A percentile compares a stretch with the other conserved stretches of the same genome.
These are phyloP conservation scores for Fusarium marasasianum DNA, from an alignment of 2,329 filamentous ascomycete species.

Conservation along the genomic window DNA sequence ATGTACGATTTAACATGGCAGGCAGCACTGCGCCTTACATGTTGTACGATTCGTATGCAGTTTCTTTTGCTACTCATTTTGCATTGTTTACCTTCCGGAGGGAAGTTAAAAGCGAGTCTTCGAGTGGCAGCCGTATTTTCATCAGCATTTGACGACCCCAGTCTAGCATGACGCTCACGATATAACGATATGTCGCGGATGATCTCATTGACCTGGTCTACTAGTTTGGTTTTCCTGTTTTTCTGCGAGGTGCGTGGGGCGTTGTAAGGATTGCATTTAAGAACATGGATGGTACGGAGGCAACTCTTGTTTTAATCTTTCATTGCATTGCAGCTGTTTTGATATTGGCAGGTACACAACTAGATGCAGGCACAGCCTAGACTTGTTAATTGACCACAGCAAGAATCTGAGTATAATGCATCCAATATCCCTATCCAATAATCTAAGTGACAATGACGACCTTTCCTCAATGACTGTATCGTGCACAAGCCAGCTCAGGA, in stretches of 20 bases:
- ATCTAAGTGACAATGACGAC: neutral
- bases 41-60: conserved; percentile 14
- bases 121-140: conserved; percentile 5
- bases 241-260: conserved; percentile 21
- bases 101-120: conserved; percentile 7
- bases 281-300: conserved; percentile 21
- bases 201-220: conserved; percentile 12
- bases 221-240: conserved; percentile 16
- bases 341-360: conserved; percentile 14
- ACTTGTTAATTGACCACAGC: conserved; percentile 1
- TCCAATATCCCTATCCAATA: neutral
- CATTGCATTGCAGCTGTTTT: conserved; percentile 1
- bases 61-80: conserved; percentile 19
- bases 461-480: neutral
- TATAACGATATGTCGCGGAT: conserved; percentile 36
- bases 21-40: neutral
- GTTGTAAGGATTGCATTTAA: conserved; percentile 23
- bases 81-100: conserved; percentile 10
- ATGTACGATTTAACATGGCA: neutral
- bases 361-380: conserved; percentile 25
- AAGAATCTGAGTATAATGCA: neutral
- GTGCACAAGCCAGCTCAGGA: neutral
- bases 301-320: conserved; percentile 18
- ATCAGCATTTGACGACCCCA: conserved; percentile 5
- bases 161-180: conserved; percentile 25